Evolutionary conservation across 164 flowering plant genomes (phyloP), one percentile per base, ranked within the genome.

Genomic region (Magnolia officinalis): DNA sequence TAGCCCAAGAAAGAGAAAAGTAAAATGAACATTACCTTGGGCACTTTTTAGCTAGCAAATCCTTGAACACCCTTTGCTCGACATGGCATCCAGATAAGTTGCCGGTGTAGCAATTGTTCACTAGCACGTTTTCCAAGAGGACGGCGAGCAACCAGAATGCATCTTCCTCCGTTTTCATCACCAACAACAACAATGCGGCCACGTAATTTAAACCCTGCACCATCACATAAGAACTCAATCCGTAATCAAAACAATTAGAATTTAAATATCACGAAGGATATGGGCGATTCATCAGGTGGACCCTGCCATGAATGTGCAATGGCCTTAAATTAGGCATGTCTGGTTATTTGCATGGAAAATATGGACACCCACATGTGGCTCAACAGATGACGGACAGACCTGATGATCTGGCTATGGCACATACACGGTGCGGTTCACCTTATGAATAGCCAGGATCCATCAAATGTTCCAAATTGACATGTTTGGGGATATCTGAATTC

Each of bases 121-220:
- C 96, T 80, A 96, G 76, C 6, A 96, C 99, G 82, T 94, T 88
- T 82, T 96, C 99, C 78, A 96, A 78, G 45, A 96, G 95, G 72
- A 92, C 96, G 8, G 97, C 91, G 19, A 95, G 97, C 97, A 95
- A 93, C 98, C 98, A 95, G 72, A 95, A 95, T 20, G 96, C 97
- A 76, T 93, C 98, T 87, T 95, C 99, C 83, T 95, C 99, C 0
- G 98, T 95, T 87, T 95, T 90, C 97, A 94, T 89, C 72, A 96
- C 99, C 79, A 96, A 95, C 84, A 96, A 83, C 78, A 96, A 77
- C 79, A 96, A 75, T 73, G 99, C 98, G 37, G 94, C 99, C 73
- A 96, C 99, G 85, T 89, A 96, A 82, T 96, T 96, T 80, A 96
- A 82, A 72, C 99, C 99, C 98, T 94, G 89, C 74, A 83, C n/a